Percentiles rank a stretch among this genome's conserved stretches.
These are phyloP conservation scores for Plasmodium inui DNA, from an alignment of 169 alveolate genomes.

Conservation along the genomic window DNA sequence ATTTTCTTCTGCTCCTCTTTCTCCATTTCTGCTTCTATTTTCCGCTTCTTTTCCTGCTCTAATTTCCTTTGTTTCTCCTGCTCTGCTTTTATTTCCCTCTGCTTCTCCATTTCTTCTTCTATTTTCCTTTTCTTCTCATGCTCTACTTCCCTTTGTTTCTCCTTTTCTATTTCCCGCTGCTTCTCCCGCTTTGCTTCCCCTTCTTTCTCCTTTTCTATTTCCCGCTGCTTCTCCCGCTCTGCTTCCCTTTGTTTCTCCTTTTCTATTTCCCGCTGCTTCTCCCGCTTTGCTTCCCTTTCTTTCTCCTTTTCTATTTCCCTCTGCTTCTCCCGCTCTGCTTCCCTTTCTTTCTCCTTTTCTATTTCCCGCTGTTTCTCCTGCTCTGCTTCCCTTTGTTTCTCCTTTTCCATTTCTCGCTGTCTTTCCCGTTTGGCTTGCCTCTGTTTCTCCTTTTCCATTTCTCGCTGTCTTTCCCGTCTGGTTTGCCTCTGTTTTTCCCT, in stretches of 20 bases:
- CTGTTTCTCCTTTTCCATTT: not conserved
- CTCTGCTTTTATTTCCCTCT: not conserved
- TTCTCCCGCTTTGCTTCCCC: not conserved
- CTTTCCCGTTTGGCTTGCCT: not conserved
- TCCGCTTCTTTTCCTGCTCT: not conserved
- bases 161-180: slow-evolving; percentile 7
- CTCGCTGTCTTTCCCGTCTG: not conserved
- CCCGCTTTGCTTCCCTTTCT: not conserved
- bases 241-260: not conserved
- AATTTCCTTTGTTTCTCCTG: not conserved
- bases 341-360: not conserved
- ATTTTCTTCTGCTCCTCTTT: not conserved
- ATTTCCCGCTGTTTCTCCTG: not conserved
- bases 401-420: not conserved
- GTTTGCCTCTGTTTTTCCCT: not conserved
- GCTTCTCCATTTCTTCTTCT: not conserved
- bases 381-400: not conserved
- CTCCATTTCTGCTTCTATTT: not conserved
- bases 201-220: not conserved
- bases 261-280: too few relatives aligned
- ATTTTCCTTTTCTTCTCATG: not conserved
- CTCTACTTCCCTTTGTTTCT: not conserved
- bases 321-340: not conserved
- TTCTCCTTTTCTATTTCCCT: not conserved
- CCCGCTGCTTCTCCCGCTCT: too few relatives aligned